Percentiles rank a stretch among this genome's conserved stretches.
phyloP scores from a whole-genome alignment of 2,329 filamentous ascomycete species.

The Coleophoma eucalyptorum region DNA sequence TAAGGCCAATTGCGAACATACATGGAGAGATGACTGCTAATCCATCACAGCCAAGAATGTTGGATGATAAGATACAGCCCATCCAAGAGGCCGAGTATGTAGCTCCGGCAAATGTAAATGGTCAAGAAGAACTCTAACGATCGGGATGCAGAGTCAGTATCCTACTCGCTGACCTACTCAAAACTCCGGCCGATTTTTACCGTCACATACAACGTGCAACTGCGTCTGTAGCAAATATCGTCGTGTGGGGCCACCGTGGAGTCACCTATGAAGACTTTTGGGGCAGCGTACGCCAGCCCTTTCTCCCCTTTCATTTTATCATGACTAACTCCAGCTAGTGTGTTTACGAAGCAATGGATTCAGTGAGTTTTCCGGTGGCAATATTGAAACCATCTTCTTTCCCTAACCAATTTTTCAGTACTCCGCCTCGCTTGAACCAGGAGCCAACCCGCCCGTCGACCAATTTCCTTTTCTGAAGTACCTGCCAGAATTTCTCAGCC shows the following conservation, averaged over 20 bases:
- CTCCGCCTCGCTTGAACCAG: neutral
- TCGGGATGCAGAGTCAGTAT: neutral
- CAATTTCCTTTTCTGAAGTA: neutral
- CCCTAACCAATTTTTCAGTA: neutral
- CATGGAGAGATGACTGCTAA: neutral
- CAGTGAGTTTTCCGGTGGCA: neutral
- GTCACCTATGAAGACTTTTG: neutral
- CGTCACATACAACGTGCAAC: neutral
- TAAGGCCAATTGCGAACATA: neutral
- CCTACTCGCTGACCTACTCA: neutral
- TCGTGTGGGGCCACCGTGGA: neutral
- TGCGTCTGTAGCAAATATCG: neutral
- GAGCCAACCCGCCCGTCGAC: conserved; percentile 1
- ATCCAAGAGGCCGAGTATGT: neutral
- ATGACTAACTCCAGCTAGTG: neutral
- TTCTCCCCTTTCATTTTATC: neutral
- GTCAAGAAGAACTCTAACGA: neutral
- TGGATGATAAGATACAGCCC: neutral
- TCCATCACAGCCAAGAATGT: neutral
- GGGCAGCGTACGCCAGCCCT: neutral
- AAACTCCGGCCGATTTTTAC: neutral
- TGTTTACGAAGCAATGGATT: neutral
- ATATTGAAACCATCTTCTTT: neutral
- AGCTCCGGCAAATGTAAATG: neutral
- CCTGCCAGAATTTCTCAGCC: neutral